phyloP scores from a whole-genome alignment of 1,284 basidiomycete genomes.

The Heterobasidion annosum region DNA sequence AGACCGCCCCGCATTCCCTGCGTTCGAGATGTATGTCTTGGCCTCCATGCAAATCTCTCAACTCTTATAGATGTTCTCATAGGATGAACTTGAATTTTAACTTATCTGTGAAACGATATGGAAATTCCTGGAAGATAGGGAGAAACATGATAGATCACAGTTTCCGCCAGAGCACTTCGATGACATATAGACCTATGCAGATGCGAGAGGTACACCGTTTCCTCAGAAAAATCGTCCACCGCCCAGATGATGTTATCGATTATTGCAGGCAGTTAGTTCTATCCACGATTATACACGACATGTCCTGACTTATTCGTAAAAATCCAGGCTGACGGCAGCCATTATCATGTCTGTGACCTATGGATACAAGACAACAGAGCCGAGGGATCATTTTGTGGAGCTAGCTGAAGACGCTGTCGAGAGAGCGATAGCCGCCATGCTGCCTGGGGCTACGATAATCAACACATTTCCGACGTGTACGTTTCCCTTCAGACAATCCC shows the following conservation, averaged over 20 bases:
- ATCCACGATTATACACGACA: background rate
- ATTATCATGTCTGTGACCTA: conserved; percentile 2
- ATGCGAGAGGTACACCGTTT: background rate
- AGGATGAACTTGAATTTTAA: conserved; percentile 3
- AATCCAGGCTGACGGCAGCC: background rate
- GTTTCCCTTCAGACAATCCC: too few species aligned
- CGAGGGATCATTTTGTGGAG: too few species aligned
- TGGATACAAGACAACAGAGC: conserved; percentile 4
- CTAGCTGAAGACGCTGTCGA: background rate
- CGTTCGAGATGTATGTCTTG: conserved; percentile 6
- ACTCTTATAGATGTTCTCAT: background rate
- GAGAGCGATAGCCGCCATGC: background rate
- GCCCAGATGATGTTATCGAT: background rate
- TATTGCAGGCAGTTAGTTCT: conserved; percentile 2
- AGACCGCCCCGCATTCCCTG: conserved; percentile 6
- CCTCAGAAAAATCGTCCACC: background rate
- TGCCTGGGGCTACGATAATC: conserved; percentile 4
- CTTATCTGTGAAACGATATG: background rate
- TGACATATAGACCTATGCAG: background rate
- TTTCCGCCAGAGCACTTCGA: background rate
- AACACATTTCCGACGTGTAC: conserved; percentile 2
- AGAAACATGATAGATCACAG: background rate
- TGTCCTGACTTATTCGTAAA: background rate
- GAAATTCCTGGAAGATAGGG: background rate
- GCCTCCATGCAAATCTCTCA: too few species aligned